phyloP scores from a whole-genome alignment of 306 rosid genomes.

The Mimosa bimucronata region DNA sequence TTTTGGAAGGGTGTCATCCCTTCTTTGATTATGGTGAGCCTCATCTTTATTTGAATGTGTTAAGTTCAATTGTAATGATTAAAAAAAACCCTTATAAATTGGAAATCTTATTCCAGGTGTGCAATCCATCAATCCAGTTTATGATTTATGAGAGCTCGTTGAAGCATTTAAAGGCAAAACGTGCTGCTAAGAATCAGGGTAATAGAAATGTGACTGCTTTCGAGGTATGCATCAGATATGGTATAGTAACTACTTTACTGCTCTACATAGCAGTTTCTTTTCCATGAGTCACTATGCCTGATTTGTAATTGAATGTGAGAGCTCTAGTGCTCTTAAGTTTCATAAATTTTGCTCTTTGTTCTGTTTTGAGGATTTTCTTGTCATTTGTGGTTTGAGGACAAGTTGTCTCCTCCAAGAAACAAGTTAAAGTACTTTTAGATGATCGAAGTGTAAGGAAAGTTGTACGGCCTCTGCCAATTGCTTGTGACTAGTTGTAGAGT shows the following conservation, averaged over 20 bases:
- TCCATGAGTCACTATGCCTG: neutral
- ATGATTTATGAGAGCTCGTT: conserved; percentile 77
- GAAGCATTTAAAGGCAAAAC: conserved; percentile 64
- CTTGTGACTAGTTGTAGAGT: conserved; percentile 35
- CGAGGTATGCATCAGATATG: conserved; percentile 29
- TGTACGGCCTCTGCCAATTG: conserved; percentile 22
- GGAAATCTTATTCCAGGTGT: conserved; percentile 57
- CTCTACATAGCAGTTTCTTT: neutral
- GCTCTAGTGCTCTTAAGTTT: neutral
- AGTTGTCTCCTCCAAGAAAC: neutral
- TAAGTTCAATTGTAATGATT: conserved; percentile 14
- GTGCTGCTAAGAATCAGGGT: conserved; percentile 54
- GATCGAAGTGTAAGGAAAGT: conserved; percentile 26
- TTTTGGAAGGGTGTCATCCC: conserved; percentile 93
- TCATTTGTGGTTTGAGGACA: neutral
- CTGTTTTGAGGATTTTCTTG: neutral
- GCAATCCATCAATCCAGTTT: conserved; percentile 89
- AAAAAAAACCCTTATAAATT: conserved; percentile 3
- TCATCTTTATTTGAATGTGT: conserved; percentile 27
- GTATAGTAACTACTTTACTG: neutral
- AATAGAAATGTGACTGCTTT: conserved; percentile 55
- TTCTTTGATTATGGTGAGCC: conserved; percentile 79
- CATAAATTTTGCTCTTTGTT: neutral
- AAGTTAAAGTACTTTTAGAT: conserved; percentile 17
- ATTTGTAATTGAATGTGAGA: neutral